Base-by-base conservation (phyloP, 805 yeast species). In the Trichomonascus vanleenenianus region DNA sequence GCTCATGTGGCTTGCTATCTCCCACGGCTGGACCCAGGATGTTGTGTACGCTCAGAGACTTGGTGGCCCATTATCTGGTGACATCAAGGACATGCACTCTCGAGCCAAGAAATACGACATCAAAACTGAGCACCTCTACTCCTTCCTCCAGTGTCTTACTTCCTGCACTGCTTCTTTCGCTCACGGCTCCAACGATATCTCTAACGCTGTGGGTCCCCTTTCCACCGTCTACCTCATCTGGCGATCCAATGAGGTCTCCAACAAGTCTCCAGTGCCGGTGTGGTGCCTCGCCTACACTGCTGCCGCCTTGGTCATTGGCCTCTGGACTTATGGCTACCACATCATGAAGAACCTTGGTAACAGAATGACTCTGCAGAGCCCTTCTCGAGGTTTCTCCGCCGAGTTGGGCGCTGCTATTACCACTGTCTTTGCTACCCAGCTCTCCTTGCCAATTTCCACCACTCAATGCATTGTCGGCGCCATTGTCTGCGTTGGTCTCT, bases 161-260 rank as follows among this genome's bases (percentile, higher is more conserved):
- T 89, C 91, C 12, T 74, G 79, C 54, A 82, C 87, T 42, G 81
- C 82, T 82, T 82, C 89, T 1, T 81, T 83, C 62, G 85, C 89
- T 5, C 91, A 83, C 58, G 91, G 91, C 46, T 81, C 91, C 34
- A 83, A 83, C 58, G 91, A 83, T 65, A 81, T 83, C 51, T 74
- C 87, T 41, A 83, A 83, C 56, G 88, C 91, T 33, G 75, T 84
- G 30, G 89, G 87, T 53, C 89, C 91, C 30, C 69, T 81, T 54
- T 67, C 87, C 39, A 73, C 87, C 11, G 74, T 82, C 18, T 83
- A 79, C 60, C 63, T 70, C 37, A 68, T 79, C 20, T 83, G 88
- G 87, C 61, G 61, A 18, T 63, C 76, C 31, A 76, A 79, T 54
- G 58, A 65, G 2, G 66, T 70, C 42, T 59, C 63, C 14, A 50